phyloP scores from a whole-genome alignment of 2,329 filamentous ascomycete genomes.

The Meredithiella fracta region DNA sequence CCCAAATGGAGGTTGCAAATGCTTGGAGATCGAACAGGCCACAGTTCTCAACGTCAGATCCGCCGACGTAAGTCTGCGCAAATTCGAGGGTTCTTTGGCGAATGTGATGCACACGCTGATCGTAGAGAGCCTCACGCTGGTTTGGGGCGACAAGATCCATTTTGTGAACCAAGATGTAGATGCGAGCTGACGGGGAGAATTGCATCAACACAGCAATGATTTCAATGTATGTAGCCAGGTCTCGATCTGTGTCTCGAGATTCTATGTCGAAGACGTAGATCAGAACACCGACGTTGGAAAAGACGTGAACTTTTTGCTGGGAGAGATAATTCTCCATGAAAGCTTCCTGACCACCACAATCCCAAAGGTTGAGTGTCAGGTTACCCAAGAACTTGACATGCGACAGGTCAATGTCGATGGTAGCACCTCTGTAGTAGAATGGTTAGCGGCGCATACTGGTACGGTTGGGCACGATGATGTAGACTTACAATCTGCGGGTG shows the following conservation, averaged over 20 bases:
- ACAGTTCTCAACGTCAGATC: conserved; percentile 19
- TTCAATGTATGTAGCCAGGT: conserved; percentile 79
- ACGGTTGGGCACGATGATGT: not conserved
- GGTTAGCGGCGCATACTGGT: not conserved
- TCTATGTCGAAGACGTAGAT: conserved; percentile 99
- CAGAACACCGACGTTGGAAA: conserved; percentile 86
- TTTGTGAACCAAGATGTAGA: conserved; percentile 96
- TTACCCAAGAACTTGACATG: conserved; percentile 99
- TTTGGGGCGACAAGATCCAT: conserved; percentile 86
- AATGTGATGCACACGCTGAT: conserved; percentile 65
- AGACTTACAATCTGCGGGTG: conserved; percentile 56
- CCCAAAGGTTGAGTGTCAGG: conserved; percentile 92
- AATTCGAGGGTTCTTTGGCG: conserved; percentile 52
- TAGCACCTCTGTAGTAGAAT: conserved; percentile 47
- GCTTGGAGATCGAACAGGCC: conserved; percentile 52
- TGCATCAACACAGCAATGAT: conserved; percentile 81
- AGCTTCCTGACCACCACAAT: conserved; percentile 95
- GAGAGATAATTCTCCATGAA: conserved; percentile 98
- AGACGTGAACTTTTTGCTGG: conserved; percentile 89
- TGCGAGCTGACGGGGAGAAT: conserved; percentile 62
- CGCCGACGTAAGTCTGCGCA: conserved; percentile 13
- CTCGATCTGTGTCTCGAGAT: conserved; percentile 81
- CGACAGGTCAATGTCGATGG: conserved; percentile 95
- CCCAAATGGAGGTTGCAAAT: conserved; percentile 95
- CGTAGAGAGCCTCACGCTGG: conserved; percentile 65